These are phyloP conservation scores for Suillus fuscotomentosus DNA, from an alignment of 768 basidiomycete genomes.

Conservation along the genomic window DNA sequence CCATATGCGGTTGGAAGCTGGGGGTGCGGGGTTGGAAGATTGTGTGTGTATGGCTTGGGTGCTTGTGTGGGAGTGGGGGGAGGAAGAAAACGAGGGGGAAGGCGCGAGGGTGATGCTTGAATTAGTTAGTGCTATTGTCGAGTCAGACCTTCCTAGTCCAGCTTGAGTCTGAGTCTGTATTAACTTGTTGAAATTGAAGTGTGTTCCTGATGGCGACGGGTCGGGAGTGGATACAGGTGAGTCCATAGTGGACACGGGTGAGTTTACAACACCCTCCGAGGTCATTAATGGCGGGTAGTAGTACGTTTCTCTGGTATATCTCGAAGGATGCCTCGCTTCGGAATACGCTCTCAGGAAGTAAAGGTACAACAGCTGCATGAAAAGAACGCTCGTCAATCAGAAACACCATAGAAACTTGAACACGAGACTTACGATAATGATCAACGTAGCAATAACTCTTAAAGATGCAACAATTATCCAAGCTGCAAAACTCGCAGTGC, in stretches of 20 bases:
- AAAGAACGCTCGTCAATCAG: not conserved
- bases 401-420: not conserved
- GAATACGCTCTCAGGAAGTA: slow-evolving; percentile 18
- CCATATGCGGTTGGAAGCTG: slow-evolving; percentile 14
- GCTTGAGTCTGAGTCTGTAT: not conserved
- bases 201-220: slow-evolving; percentile 8
- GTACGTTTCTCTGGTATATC: slow-evolving; percentile 5
- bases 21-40: slow-evolving; percentile 6
- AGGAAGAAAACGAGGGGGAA: slow-evolving; percentile 19
- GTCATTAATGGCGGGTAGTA: slow-evolving; percentile 19
- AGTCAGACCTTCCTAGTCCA: slow-evolving; percentile 14
- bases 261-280: slow-evolving; percentile 20
- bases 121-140: slow-evolving; percentile 23
- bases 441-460: slow-evolving; percentile 52
- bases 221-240: slow-evolving; percentile 11
- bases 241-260: slow-evolving; percentile 15
- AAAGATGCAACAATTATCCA: slow-evolving; percentile 56
- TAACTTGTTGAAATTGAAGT: not conserved
- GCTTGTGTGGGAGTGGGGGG: slow-evolving; percentile 18
- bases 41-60: slow-evolving; percentile 6
- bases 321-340: slow-evolving; percentile 17
- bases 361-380: slow-evolving; percentile 21
- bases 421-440: slow-evolving; percentile 48
- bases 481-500: slow-evolving; percentile 34
- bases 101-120: slow-evolving; percentile 27